Conservation (phyloP, 1,139 yeast genomes). For the Yamadazyma mexicana region DNA sequence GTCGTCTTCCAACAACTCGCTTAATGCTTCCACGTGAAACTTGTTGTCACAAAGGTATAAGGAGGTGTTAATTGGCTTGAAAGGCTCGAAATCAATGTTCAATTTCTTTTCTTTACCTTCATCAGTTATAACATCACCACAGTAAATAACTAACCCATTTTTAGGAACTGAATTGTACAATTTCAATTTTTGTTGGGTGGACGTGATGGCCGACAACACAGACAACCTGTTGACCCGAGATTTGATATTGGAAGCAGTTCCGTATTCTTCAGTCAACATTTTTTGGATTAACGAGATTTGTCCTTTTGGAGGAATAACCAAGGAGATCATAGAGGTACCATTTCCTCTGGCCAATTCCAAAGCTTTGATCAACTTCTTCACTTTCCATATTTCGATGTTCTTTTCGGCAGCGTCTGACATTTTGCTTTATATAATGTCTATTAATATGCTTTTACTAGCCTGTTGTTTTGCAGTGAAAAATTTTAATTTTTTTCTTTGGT, state of each 20-base stretch:
- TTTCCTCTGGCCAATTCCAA: constrained; percentile 93
- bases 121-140: constrained; percentile 97
- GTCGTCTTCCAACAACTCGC: constrained; percentile 91
- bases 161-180: constrained; percentile 86
- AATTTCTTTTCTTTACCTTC: constrained; percentile 97
- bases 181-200: constrained; percentile 95
- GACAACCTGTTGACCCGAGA: constrained; percentile 95
- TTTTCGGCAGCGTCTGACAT: constrained; percentile 64
- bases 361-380: constrained; percentile 86
- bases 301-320: constrained; percentile 92
- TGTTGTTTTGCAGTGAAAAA: not conserved
- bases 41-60: constrained; percentile 95
- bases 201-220: constrained; percentile 93
- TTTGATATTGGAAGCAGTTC: constrained; percentile 96
- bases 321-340: constrained; percentile 97
- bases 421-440: not conserved
- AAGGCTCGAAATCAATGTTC: constrained; percentile 94
- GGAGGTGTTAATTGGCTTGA: constrained; percentile 96
- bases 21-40: constrained; percentile 94
- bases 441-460: not conserved
- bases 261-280: constrained; percentile 97
- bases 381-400: constrained; percentile 98
- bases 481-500: not conserved
- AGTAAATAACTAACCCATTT: constrained; percentile 91
- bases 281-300: constrained; percentile 86